Conservation (phyloP, 2,329 filamentous ascomycete species). For the Trichoderma simmonsii region DNA sequence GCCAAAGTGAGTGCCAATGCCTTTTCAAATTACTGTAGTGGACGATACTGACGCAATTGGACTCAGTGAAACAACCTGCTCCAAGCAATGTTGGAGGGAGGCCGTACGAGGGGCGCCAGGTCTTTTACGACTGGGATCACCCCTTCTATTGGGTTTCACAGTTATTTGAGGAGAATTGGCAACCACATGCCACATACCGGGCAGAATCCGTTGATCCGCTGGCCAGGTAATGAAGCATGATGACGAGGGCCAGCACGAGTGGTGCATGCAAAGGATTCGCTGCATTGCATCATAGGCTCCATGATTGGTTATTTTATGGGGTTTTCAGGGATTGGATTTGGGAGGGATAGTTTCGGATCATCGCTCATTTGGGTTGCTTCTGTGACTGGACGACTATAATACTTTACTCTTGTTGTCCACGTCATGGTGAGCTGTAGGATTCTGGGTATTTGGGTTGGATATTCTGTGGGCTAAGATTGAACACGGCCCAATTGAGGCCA, state of each 20-base stretch:
- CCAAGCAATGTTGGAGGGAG: neutral
- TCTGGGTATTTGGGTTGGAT: neutral
- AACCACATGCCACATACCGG: constrained; percentile 32
- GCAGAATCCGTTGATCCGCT: constrained; percentile 21
- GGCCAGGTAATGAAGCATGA: neutral
- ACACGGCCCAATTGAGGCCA: neutral
- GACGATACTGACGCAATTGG: neutral
- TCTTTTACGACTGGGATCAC: constrained; percentile 36
- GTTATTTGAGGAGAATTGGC: constrained; percentile 44
- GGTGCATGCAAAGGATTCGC: neutral
- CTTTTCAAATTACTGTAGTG: neutral
- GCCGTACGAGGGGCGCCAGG: constrained; percentile 27
- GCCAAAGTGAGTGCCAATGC: constrained; percentile 20
- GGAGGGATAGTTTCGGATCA: neutral
- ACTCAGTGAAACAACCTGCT: neutral
- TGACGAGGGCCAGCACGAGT: neutral
- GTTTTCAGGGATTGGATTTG: neutral
- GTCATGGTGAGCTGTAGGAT: neutral
- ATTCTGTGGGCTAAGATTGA: neutral
- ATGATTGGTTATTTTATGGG: neutral
- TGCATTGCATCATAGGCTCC: neutral
- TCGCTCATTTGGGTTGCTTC: neutral
- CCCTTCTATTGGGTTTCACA: constrained; percentile 45
- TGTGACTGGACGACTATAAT: neutral
- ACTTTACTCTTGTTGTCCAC: neutral